Evolutionary conservation across 192 early-diverging fungal species (phyloP), one percentile per base, ranked within the genome.

Genomic region (Linnemannia schmuckeri): DNA sequence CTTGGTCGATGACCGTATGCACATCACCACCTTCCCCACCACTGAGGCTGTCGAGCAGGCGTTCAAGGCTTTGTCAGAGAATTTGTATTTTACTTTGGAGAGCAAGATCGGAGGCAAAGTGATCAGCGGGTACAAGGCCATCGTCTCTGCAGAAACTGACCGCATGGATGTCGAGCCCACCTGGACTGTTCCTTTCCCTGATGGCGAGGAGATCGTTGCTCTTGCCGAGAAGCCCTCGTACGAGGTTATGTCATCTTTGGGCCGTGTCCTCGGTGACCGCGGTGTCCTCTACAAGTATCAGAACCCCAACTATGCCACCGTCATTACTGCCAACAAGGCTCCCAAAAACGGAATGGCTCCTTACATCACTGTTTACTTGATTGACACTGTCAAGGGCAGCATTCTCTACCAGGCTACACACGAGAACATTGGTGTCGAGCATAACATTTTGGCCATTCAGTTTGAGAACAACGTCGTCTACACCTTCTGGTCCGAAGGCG

Each of bases 241-340:
- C 70, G 91, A 97, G 70, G 90, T 92, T 63, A 91, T 98, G 12
- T 96, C 99, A 9, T 97, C 97, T 30, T 77, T 98, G 37, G 99
- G 99, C 27, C 94, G 97, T 22, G 97, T 99, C 9, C 93, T 99
- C 18, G 99, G 98, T 72, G 94, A 99, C 87, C 96, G 99, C 41
- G 94, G 93, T 49, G 99, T 99, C 8, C 93, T 97, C n/a, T 99
- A 98, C 95, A 99, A 99, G 89, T 99, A 99, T 90, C 91, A 99
- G 77, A 99, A 98, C 89, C 98, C 99, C 66, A 96, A 99, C 88
- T 79, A 98, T 30, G 82, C 95, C 49, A 94, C 96, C 0, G 80
- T 98, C 22, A 94, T 95, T 54, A 94, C 97, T 8, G 77, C 91
- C 40, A 91, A 77, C 78, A 72, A 57, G 72, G 78, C 70, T 13